Base-by-base conservation (phyloP, 768 basidiomycete species). In the Boletellus ananas region DNA sequence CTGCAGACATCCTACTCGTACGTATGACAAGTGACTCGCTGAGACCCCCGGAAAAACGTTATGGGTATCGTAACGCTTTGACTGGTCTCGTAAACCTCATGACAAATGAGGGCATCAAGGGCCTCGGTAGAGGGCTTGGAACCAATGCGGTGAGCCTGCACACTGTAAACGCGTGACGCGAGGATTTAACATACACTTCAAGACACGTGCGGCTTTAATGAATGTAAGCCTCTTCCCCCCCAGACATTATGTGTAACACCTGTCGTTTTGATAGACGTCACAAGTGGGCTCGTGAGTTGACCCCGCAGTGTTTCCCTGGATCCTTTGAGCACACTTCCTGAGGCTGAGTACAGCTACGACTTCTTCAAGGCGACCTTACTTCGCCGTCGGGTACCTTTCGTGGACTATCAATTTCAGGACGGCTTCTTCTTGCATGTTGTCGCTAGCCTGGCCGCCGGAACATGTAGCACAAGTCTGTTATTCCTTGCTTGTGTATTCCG, bases 1-100 rank as follows among this genome's bases (percentile, higher is more conserved):
- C 91, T 38, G 46, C 54, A 79, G 88, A 90, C 64, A 83, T 90
- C 47, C 58, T 90, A 7, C 72, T 91, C 37, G 84, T 90, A 13
- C 75, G 92, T 47, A 95, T 95, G 92, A 91, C 90, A 21, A 92
- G 87, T 57, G 92, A 95, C 66, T 77, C 80, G 7, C 74, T 85
- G 25, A 81, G 87, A 56, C 83, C 87, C 16, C 80, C 83, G 21
- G 84, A 86, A 51, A 77, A 84, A 57, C 76, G 83, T 48, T 90
- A 87, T 60, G 78, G 82, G 40, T 95, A 95, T 66, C 73, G 77
- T 18, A 90, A 94, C 64, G 90, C 82, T n/a, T 55, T 92, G 16
- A 74, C 77, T 42, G 92, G 92, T 8, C 70, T 94, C n/a, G 55
- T 79, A 7, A 74, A 63, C 54, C 75, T 94, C 40, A 70, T 87